Evolutionary conservation across 352 stramenopile genomes (phyloP), one percentile per base, ranked within the genome.

Genomic region (Aphanomyces euteiches): DNA sequence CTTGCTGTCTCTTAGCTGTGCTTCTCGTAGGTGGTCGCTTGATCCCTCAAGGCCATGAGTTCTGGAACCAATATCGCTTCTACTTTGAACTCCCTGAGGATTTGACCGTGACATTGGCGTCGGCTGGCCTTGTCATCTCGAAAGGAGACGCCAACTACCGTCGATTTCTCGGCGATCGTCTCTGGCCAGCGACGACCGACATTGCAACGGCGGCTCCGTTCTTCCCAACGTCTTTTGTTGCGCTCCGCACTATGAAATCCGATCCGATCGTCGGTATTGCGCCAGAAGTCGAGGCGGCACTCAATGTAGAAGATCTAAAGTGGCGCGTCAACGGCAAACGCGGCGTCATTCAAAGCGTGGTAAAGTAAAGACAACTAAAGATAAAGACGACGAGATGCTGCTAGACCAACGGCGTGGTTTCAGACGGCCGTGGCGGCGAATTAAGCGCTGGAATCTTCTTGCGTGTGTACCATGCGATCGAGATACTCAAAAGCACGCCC

Each of bases 101-200:
- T 37, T 47, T 90, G 12, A 66, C 72, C 7, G 67, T 53, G 21
- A 74, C 72, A 2, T 36, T 91, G 1, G 47, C n/a, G 0, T 75
- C 85, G 6, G 76, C 80, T 21, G 76, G 91, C 53, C 80, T 99
- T 21, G 90, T 97, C 56, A 97, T 99, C 78, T 81, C 98, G 15
- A 99, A 99, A 78, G 96, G 96, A 19, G 96, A 99, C 75, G 90
- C 97, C 47, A 99, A 99, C 75, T 99, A 99, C 78, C 85, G 96
- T n/a, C 88, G 96, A 6, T 72, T 99, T 15, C 76, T 98, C 1
- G 95, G 95, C 5, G 97, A 99, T 75, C 83, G 93, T 37, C 74
- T 91, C 67, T 99, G 95, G 94, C 80, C 82, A 2, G 80, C 89
- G 28, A 83, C 85, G 15, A 94, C 82, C 13, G 84, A 87, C 0